A percentile compares a stretch with the other conserved stretches of the same genome.
Evolutionary conservation across 495 filamentous ascomycete species (phyloP).

Genomic region (Penicillium paxilli): DNA sequence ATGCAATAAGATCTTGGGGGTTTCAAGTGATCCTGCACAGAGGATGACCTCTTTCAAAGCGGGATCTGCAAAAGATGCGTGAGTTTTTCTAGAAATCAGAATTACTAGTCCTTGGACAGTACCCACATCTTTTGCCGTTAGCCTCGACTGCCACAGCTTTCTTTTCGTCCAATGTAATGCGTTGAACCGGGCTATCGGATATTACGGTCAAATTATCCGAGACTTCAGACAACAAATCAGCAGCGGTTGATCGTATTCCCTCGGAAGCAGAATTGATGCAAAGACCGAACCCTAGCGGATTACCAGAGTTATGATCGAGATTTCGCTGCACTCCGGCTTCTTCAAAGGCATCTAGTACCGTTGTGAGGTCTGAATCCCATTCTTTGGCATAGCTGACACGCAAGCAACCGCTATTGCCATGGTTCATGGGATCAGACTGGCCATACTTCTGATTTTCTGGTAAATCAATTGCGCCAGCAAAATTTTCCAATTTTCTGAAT

Average conservation of each 20-base stretch:
- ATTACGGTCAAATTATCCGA: slow-evolving; percentile 54
- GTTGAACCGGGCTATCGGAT: slow-evolving; percentile 48
- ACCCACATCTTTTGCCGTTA: slow-evolving; percentile 37
- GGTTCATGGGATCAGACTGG: slow-evolving; percentile 29
- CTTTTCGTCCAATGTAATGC: slow-evolving; percentile 51
- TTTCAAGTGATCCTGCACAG: slow-evolving; percentile 57
- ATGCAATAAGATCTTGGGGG: slow-evolving; percentile 62
- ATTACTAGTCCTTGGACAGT: not conserved
- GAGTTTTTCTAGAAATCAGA: not conserved
- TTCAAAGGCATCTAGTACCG: slow-evolving; percentile 44
- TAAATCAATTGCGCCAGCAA: slow-evolving; percentile 41
- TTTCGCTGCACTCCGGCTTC: slow-evolving; percentile 49
- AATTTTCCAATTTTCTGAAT: slow-evolving; percentile 54
- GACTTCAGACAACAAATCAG: slow-evolving; percentile 43
- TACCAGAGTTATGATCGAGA: slow-evolving; percentile 58
- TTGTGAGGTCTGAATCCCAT: slow-evolving; percentile 50
- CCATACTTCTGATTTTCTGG: slow-evolving; percentile 39
- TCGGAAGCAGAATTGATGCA: slow-evolving; percentile 46
- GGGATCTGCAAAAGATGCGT: slow-evolving; percentile 16
- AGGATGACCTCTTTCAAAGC: slow-evolving; percentile 60
- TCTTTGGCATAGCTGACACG: slow-evolving; percentile 46
- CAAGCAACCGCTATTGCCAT: slow-evolving; percentile 51
- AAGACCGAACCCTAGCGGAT: slow-evolving; percentile 58
- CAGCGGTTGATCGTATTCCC: slow-evolving; percentile 52
- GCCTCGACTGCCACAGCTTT: slow-evolving; percentile 51